A percentile compares a stretch with the other conserved stretches of the same genome.
phyloP scores from a whole-genome alignment of 495 filamentous ascomycete species.

The Tuber indicum region DNA sequence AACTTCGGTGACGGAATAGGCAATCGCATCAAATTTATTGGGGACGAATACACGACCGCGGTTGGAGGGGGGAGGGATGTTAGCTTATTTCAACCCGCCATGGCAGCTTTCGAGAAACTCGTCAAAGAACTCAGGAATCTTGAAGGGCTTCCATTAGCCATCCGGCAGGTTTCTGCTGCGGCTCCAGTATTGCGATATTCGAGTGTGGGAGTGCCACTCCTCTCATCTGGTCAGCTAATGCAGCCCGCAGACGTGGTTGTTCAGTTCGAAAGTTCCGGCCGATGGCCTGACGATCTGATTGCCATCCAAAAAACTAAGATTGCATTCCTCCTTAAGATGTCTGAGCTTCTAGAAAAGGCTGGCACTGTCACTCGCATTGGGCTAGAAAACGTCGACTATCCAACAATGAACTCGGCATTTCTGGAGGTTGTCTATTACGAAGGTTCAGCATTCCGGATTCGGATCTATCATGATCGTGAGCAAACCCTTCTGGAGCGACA shows the following conservation, averaged over 20 bases:
- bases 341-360: conserved; percentile 55
- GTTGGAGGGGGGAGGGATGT: conserved; percentile 44
- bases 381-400: conserved; percentile 64
- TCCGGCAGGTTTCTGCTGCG: conserved; percentile 68
- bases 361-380: conserved; percentile 60
- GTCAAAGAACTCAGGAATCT: conserved; percentile 66
- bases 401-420: conserved; percentile 69
- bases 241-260: conserved; percentile 62
- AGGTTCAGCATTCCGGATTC: conserved; percentile 60
- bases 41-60: conserved; percentile 53
- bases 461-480: conserved; percentile 78
- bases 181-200: conserved; percentile 67
- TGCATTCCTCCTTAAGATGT: conserved; percentile 80
- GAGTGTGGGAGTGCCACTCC: conserved; percentile 51
- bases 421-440: conserved; percentile 69
- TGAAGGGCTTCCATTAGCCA: conserved; percentile 70
- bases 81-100: conserved; percentile 52
- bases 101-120: conserved; percentile 60
- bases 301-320: conserved; percentile 92
- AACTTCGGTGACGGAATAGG: conserved; percentile 55
- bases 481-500: conserved; percentile 68
- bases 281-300: conserved; percentile 85
- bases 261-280: conserved; percentile 85
- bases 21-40: conserved; percentile 53
- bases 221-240: conserved; percentile 42